These are phyloP conservation scores for Pittosporum tobira DNA, from an alignment of 129 eudicot species.

Conservation along the genomic window DNA sequence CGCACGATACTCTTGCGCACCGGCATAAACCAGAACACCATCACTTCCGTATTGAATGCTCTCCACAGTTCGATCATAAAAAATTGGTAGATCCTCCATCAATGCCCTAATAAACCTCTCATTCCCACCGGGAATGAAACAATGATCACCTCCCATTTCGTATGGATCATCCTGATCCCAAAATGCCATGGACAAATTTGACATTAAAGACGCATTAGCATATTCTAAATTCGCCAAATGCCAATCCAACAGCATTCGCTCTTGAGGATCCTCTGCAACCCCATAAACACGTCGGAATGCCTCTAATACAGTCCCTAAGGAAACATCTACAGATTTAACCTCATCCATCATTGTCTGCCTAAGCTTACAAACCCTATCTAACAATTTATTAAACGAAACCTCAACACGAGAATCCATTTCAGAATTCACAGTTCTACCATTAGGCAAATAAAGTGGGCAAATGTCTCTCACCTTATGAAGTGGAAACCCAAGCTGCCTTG, in stretches of 20 bases:
- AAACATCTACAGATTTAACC: constrained; percentile 67
- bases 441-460: constrained; percentile 84
- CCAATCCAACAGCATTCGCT: constrained; percentile 92
- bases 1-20: constrained; percentile 58
- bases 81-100: constrained; percentile 79
- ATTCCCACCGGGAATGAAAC: constrained; percentile 95
- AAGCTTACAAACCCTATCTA: constrained; percentile 97
- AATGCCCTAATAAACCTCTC: constrained; percentile 79
- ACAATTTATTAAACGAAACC: constrained; percentile 61
- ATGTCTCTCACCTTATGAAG: constrained; percentile 91
- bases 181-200: constrained; percentile 87
- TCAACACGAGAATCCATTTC: constrained; percentile 84
- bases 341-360: constrained; percentile 95
- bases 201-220: constrained; percentile 85
- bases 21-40: constrained; percentile 69
- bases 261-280: constrained; percentile 80
- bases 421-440: constrained; percentile 73
- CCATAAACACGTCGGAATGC: constrained; percentile 68
- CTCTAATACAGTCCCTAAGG: constrained; percentile 78
- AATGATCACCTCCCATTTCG: constrained; percentile 99
- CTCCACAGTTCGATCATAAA: constrained; percentile 47
- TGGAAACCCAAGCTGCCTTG: constrained; percentile 77
- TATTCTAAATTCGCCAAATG: constrained; percentile 93
- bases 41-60: constrained; percentile 59
- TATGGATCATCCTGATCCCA: constrained; percentile 99